Conservation (phyloP, 495 filamentous ascomycete species). For the Trypethelium eluteriae region DNA sequence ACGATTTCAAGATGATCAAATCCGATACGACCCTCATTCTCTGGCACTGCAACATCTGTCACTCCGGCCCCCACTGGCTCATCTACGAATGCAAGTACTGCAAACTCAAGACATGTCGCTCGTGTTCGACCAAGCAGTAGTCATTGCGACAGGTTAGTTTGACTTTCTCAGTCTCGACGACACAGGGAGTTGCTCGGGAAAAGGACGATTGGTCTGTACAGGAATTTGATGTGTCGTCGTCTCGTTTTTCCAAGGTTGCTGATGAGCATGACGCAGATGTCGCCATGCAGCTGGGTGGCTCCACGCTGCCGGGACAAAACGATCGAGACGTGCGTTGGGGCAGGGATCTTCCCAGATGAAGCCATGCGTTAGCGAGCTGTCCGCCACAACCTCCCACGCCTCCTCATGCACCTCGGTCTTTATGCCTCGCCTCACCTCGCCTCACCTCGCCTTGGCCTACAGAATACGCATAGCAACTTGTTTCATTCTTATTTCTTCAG, state of each 20-base stretch:
- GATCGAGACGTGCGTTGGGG: background rate
- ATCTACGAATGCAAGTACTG: constrained; percentile 75
- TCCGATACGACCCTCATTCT: constrained; percentile 64
- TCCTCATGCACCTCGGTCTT: no score
- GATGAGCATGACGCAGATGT: constrained; percentile 9
- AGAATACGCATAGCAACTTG: no score
- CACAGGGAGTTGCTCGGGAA: background rate
- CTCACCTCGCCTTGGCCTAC: no score
- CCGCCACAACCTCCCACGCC: no score
- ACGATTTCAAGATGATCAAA: constrained; percentile 71
- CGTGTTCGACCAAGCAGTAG: constrained; percentile 48
- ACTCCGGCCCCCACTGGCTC: constrained; percentile 71
- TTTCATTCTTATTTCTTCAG: no score
- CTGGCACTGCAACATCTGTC: constrained; percentile 72
- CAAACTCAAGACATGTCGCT: constrained; percentile 65
- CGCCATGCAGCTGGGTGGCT: background rate
- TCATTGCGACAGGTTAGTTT: background rate
- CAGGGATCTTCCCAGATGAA: background rate
- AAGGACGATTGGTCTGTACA: background rate
- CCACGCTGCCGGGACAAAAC: constrained; percentile 6
- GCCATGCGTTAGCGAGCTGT: background rate
- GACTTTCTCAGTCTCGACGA: background rate
- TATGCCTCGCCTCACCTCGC: no score
- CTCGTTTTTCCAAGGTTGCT: background rate
- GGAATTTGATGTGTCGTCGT: background rate